Percentiles rank a stretch among this genome's conserved stretches.
phyloP scores from a whole-genome alignment of 2,329 filamentous ascomycete species.

The Pyrenochaeta sp. region DNA sequence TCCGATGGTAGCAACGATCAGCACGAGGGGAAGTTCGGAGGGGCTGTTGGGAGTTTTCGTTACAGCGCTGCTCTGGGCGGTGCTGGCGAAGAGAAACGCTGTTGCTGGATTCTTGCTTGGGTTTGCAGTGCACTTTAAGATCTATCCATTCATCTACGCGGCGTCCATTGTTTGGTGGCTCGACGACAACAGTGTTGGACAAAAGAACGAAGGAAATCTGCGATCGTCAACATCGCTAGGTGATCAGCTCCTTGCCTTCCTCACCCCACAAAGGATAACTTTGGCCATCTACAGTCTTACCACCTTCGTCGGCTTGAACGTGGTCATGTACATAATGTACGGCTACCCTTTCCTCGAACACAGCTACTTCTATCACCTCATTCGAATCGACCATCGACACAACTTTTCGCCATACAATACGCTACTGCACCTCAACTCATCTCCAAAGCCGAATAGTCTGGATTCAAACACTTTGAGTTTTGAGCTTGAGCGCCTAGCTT shows the following conservation, averaged over 20 bases:
- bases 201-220: constrained; percentile 6
- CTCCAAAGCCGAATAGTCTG: constrained; percentile 47
- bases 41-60: constrained; percentile 87
- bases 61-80: constrained; percentile 83
- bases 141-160: constrained; percentile 97
- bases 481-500: constrained; percentile 80
- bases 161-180: constrained; percentile 83
- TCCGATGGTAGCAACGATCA: constrained; percentile 97
- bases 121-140: constrained; percentile 93
- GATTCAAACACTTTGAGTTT: constrained; percentile 50
- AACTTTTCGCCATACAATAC: constrained; percentile 98
- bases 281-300: constrained; percentile 71
- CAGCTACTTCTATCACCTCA: constrained; percentile 92
- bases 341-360: constrained; percentile 83
- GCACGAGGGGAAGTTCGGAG: constrained; percentile 92
- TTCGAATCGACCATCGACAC: constrained; percentile 92
- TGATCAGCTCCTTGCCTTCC: constrained; percentile 28
- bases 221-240: constrained; percentile 29
- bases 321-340: constrained; percentile 78
- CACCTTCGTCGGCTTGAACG: constrained; percentile 78
- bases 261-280: constrained; percentile 58
- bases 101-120: constrained; percentile 81
- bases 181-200: constrained; percentile 60
- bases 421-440: constrained; percentile 85
- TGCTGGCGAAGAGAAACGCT: constrained; percentile 66